Base-by-base conservation (phyloP, 805 yeast genomes). In the Lachancea sp. region DNA sequence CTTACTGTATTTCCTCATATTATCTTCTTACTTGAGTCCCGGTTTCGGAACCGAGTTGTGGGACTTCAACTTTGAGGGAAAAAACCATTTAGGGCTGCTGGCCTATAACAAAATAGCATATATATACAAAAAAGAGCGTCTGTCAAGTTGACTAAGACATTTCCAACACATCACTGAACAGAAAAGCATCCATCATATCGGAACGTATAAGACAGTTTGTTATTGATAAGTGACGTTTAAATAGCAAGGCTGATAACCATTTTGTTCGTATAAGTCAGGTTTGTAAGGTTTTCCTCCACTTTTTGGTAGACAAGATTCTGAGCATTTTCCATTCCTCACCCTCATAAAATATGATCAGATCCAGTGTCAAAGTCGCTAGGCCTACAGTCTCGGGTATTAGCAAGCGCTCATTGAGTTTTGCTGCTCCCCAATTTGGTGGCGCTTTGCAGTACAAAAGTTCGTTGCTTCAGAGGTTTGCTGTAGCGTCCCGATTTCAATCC, bases 401-500 rank as follows among this genome's bases (percentile, higher is more conserved):
- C 33, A 36, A 29, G 26, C 26, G 33, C 15, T 18, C 22, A 3
- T n/a, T 29, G 28, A 29, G 39, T 19, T 36, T 36, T 20, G 33
- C 39, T 13, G 20, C 30, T 20, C 39, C 39, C 9, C 32, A 36
- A 15, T 36, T 22, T 8, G 32, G 39, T 24, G 26, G 26, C 20
- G 13, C 21, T 12, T 11, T 29, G 4, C 39, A 36, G 33, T 28
- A 9, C 33, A 28, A 29, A 21, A 36, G 29, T 18, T 19, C 26
- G 9, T 12, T n/a, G 19, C 13, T 36, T 8, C 32, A 25, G 13
- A 28, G 20, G 17, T 20, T 15, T 13, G 25, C 18, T 7, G 26
- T 20, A 8, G 16, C 33, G 7, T 19, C 34, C 3, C 18, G 39
- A 29, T 25, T 11, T 15, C 29, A 65, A 45, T 63, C 71, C 29